Evolutionary conservation across 495 filamentous ascomycete species (phyloP).

Genomic region (Daldinia decipiens): DNA sequence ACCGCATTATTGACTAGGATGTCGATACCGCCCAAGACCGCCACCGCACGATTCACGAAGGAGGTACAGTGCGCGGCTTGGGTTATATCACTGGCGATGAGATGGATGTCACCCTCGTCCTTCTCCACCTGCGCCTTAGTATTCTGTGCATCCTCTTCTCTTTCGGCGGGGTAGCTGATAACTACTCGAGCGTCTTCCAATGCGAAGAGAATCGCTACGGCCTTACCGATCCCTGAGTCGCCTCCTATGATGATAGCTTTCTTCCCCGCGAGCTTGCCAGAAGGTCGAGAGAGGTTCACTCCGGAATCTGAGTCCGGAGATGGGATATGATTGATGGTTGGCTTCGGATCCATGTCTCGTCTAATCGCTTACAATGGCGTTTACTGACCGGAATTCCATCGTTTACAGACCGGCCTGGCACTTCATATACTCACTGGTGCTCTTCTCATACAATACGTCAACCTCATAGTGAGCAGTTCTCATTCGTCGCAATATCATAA

Average conservation of each 20-base stretch:
- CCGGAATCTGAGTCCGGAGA: slow-evolving; percentile 13
- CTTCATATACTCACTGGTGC: neutral
- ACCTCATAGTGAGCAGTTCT: neutral
- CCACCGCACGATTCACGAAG: neutral
- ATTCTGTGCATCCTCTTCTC: slow-evolving; percentile 64
- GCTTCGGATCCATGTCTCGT: slow-evolving; percentile 9
- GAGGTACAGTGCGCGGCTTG: neutral
- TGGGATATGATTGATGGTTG: slow-evolving; percentile 10
- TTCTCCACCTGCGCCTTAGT: slow-evolving; percentile 62
- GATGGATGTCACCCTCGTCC: slow-evolving; percentile 1
- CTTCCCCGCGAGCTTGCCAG: slow-evolving; percentile 61
- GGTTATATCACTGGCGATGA: slow-evolving; percentile 2
- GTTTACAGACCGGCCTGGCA: neutral
- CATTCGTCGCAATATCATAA: neutral
- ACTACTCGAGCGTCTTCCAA: slow-evolving; percentile 60
- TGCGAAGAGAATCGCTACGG: slow-evolving; percentile 66
- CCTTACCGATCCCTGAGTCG: slow-evolving; percentile 65
- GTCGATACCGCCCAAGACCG: slow-evolving; percentile 26
- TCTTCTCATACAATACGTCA: neutral
- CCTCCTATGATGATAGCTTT: slow-evolving; percentile 67
- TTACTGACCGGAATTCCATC: neutral
- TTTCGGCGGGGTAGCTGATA: slow-evolving; percentile 63
- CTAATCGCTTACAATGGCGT: neutral
- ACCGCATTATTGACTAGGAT: slow-evolving; percentile 73
- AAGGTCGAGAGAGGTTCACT: slow-evolving; percentile 25